phyloP scores from a whole-genome alignment of 805 yeast species.

The Lipomyces starkeyi region DNA sequence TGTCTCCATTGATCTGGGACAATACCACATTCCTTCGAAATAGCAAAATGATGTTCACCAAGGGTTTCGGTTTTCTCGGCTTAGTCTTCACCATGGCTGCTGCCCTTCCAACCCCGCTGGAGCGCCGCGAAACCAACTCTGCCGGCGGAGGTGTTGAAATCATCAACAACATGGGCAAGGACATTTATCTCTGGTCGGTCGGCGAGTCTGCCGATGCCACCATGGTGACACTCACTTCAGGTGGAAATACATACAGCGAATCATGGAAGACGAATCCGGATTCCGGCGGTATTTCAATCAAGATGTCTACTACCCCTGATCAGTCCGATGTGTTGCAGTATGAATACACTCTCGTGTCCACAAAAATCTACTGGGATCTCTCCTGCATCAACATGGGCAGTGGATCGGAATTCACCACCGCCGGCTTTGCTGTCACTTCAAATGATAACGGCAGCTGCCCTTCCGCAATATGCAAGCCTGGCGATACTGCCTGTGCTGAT shows the following conservation, averaged over 20 bases:
- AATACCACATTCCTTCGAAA: too few relatives aligned
- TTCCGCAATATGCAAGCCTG: neutral
- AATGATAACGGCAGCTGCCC: neutral
- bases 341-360: neutral
- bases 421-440: constrained; percentile 2
- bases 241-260: neutral
- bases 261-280: neutral
- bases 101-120: neutral
- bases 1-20: neutral
- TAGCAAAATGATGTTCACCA: neutral
- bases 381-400: neutral
- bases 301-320: neutral
- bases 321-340: neutral
- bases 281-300: neutral
- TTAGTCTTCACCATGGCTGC: neutral
- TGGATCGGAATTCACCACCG: neutral
- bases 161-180: neutral
- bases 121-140: neutral
- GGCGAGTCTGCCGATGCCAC: neutral
- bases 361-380: neutral
- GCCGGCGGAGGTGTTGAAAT: neutral
- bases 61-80: neutral
- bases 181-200: neutral
- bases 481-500: neutral
- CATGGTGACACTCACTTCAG: constrained; percentile 1